Conservation (phyloP, 2,329 filamentous ascomycete genomes). For the Botrytis tulipae region DNA sequence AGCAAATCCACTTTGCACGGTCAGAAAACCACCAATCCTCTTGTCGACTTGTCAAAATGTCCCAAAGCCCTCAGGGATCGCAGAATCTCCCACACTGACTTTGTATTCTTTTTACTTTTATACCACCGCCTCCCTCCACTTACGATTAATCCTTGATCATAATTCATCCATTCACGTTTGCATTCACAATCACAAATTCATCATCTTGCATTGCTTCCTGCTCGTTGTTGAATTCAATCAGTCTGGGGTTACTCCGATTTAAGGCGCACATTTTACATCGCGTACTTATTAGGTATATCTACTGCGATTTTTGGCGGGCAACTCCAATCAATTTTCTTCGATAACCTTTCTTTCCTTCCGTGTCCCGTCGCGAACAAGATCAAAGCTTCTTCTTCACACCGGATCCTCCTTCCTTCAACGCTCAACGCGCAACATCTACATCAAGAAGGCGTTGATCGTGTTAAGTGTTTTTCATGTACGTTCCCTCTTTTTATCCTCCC, state of each 20-base stretch:
- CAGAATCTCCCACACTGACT: conserved; percentile 13
- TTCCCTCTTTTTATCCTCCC: neutral
- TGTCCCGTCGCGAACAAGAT: conserved; percentile 14
- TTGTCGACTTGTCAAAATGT: neutral
- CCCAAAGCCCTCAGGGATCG: conserved; percentile 20
- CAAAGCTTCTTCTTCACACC: conserved; percentile 5
- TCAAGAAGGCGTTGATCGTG: conserved; percentile 3
- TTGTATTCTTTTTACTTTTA: conserved; percentile 3
- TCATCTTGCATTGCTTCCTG: conserved; percentile 14
- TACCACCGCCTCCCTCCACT: neutral
- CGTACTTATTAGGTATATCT: neutral
- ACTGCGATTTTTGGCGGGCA: neutral
- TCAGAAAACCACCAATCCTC: neutral
- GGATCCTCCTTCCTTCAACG: conserved; percentile 1
- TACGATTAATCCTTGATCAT: neutral
- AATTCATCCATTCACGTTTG: conserved; percentile 1
- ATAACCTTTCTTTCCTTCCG: conserved; percentile 14
- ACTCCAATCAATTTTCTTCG: neutral
- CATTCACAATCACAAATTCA: conserved; percentile 9
- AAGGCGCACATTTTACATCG: neutral
- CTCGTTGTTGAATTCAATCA: neutral
- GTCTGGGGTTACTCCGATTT: conserved; percentile 6
- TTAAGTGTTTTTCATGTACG: conserved; percentile 10
- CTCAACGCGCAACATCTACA: neutral
- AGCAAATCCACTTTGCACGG: neutral